These are phyloP conservation scores for Chalciporus chontae DNA, from an alignment of 768 basidiomycete genomes.

Conservation along the genomic window DNA sequence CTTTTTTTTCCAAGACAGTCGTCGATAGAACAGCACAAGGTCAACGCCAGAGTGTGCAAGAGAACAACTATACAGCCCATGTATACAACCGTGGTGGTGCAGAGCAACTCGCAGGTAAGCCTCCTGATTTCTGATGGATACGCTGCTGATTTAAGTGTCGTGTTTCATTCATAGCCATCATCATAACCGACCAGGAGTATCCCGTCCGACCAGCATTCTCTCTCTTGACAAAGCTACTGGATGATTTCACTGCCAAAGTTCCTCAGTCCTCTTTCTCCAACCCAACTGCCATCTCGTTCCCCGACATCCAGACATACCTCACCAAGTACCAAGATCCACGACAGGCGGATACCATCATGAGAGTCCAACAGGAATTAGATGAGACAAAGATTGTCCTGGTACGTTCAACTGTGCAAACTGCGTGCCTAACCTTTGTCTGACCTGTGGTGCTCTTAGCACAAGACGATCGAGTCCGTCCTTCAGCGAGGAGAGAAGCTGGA, in stretches of 20 bases:
- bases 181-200: conserved; percentile 95
- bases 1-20: conserved; percentile 92
- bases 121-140: not conserved
- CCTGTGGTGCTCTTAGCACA: conserved; percentile 60
- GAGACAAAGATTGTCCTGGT: conserved; percentile 99
- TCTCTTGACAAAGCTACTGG: conserved; percentile 85
- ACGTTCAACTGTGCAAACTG: conserved; percentile 27
- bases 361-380: conserved; percentile 95
- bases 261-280: conserved; percentile 66
- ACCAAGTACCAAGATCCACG: conserved; percentile 95
- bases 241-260: conserved; percentile 84
- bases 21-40: conserved; percentile 83
- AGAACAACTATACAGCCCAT: conserved; percentile 90
- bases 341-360: conserved; percentile 97
- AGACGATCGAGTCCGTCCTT: conserved; percentile 97
- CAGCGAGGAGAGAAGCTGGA: conserved; percentile 96
- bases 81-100: conserved; percentile 89
- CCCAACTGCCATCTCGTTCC: conserved; percentile 70
- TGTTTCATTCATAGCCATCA: conserved; percentile 54
- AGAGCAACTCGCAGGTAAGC: conserved; percentile 78
- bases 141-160: conserved; percentile 4
- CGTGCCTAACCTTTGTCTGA: not conserved
- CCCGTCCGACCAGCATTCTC: conserved; percentile 97
- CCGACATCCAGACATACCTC: conserved; percentile 71
- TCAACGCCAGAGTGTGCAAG: conserved; percentile 90